Evolutionary conservation across 306 rosid genomes (phyloP).

Genomic region (Heteromeles arbutifolia): DNA sequence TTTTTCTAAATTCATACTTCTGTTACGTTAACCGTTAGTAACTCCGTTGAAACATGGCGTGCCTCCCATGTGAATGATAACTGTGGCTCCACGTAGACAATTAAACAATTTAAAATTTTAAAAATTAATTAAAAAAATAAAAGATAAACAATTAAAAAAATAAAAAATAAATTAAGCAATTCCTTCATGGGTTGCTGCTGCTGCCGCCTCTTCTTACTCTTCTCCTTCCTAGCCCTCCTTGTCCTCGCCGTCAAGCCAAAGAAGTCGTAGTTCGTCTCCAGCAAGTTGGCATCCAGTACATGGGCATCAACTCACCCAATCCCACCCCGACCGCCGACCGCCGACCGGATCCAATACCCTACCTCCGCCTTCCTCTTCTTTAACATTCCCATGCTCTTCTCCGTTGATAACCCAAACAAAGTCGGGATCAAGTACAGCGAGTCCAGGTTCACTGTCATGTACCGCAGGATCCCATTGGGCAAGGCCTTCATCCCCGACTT

Average conservation of each 20-base stretch:
- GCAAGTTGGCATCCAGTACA: neutral
- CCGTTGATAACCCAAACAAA: constrained; percentile 58
- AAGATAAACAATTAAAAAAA: too few relatives aligned
- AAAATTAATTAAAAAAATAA: too few relatives aligned
- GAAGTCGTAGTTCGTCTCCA: neutral
- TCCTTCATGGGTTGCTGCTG: too few relatives aligned
- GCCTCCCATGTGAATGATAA: too few relatives aligned
- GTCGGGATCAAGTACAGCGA: constrained; percentile 88
- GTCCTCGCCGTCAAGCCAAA: neutral
- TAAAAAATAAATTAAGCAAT: too few relatives aligned
- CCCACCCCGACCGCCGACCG: neutral
- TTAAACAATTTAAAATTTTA: too few relatives aligned
- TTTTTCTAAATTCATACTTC: too few relatives aligned
- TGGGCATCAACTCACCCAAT: neutral
- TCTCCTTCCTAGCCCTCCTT: neutral
- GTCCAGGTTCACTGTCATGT: constrained; percentile 85
- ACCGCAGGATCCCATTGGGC: constrained; percentile 79
- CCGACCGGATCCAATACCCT: neutral
- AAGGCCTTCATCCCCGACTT: constrained; percentile 13
- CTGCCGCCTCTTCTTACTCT: neutral
- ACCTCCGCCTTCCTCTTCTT: neutral
- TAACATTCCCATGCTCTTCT: neutral
- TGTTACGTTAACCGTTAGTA: too few relatives aligned
- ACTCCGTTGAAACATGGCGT: too few relatives aligned
- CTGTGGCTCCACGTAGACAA: too few relatives aligned